A percentile compares a stretch with the other conserved stretches of the same genome.
These are phyloP conservation scores for Sugiyamaella novakii DNA, from an alignment of 1,139 yeast genomes.

Conservation along the genomic window DNA sequence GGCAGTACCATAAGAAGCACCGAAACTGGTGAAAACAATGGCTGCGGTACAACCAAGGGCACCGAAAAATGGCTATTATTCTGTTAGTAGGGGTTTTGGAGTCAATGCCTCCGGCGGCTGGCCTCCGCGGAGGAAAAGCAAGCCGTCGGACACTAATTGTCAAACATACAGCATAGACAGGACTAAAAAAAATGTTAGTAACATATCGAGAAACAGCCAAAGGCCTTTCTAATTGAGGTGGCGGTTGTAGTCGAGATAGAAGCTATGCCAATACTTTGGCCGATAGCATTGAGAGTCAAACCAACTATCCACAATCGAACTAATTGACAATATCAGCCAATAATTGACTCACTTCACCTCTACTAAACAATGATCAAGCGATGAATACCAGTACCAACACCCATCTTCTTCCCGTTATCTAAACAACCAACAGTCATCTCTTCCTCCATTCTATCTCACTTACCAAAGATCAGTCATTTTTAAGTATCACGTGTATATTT, in stretches of 20 bases:
- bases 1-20: conserved; percentile 99
- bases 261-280: too few relatives aligned
- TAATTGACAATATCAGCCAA: too few relatives aligned
- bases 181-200: conserved; percentile 47
- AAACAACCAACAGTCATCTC: not conserved
- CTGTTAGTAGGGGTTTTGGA: conserved; percentile 3
- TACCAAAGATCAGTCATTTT: conserved; percentile 46
- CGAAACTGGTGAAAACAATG: conserved; percentile 96
- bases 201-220: not conserved
- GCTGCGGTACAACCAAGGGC: conserved; percentile 99
- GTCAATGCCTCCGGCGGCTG: conserved; percentile 18
- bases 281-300: too few relatives aligned
- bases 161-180: conserved; percentile 64
- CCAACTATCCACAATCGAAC: not conserved
- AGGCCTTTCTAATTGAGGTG: not conserved
- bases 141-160: not conserved
- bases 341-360: too few relatives aligned
- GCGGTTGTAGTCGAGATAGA: not conserved
- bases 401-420: not conserved
- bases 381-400: not conserved
- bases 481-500: not conserved
- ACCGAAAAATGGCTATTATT: conserved; percentile 76
- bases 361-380: conserved; percentile 1
- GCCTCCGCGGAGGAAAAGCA: not conserved
- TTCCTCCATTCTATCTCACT: conserved; percentile 21